Conservation (phyloP, 306 rosid species). For the Sicyos baderoa region DNA sequence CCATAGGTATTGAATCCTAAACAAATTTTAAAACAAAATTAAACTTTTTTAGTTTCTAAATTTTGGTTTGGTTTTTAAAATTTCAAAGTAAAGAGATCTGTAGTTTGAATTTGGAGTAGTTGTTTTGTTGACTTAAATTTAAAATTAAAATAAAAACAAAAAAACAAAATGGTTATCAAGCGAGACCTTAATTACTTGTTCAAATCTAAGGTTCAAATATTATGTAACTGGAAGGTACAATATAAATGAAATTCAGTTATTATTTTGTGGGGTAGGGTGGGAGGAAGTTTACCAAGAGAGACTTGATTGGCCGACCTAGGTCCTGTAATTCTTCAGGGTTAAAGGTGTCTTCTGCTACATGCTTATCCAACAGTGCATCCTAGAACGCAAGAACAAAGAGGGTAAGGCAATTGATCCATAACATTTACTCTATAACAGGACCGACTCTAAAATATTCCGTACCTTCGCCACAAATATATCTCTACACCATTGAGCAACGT, state of each 20-base stretch:
- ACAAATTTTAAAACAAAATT: too few species aligned
- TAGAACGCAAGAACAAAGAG: slow-evolving; percentile 21
- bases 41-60: too few species aligned
- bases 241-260: not conserved
- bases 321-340: slow-evolving; percentile 50
- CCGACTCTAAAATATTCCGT: not conserved
- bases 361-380: slow-evolving; percentile 86
- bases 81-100: too few species aligned
- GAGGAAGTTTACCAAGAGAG: slow-evolving; percentile 61
- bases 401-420: slow-evolving; percentile 7
- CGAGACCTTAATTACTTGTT: not conserved
- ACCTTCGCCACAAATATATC: slow-evolving; percentile 82
- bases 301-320: slow-evolving; percentile 54
- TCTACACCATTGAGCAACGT: slow-evolving; percentile 90
- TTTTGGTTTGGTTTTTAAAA: too few species aligned
- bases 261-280: not conserved
- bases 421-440: not conserved
- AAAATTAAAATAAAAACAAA: too few species aligned
- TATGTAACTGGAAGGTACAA: not conserved
- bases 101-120: too few species aligned
- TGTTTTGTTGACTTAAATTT: too few species aligned
- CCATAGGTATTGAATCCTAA: too few species aligned
- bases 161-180: too few species aligned
- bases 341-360: slow-evolving; percentile 60
- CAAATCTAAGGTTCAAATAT: not conserved